Evolutionary conservation across 495 filamentous ascomycete genomes (phyloP), one percentile per base, ranked within the genome.

Genomic region (Aspergillus conjunctus): DNA sequence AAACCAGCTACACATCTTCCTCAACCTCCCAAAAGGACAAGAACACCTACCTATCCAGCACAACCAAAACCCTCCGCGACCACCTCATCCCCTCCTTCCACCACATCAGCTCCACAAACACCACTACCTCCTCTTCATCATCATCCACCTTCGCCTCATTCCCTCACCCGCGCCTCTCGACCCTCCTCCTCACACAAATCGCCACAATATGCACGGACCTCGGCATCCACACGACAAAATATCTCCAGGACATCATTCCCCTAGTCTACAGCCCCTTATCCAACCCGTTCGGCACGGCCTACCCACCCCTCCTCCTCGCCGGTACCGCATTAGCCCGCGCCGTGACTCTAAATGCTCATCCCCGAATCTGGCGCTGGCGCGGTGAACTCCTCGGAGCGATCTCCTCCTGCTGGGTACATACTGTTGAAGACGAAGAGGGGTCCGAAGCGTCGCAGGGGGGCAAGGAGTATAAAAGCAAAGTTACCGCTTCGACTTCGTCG

Each of bases 221-320:
- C 67, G 87, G 84, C 15, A 81, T 95, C 41, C 79, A 87, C 66
- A 77, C 84, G 2, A 87, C 87, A 8, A 90, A 90, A 64, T 88
- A 97, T 68, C 81, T 97, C 15, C 72, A 90, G 79, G 82, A 88
- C 43, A 64, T 93, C 18, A 70, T 95, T 6, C 88, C 90, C 0
- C 71, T 92, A 41, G 66, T 95, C 5, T 85, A 84, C 12, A 73
- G 72, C 39, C 84, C 88, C 9, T 73, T 97, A 18, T 71, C 80
- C 0, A 87, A 89, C 53, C 90, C 91, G 1, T 91, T 96, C 62
- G 86, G 82, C 2, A 79, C 80, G 0, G 79, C 83, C 3, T 72
- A 84, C 51, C 80, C 82, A 0, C 71, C 78, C 3, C 72, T 90
- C 0, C 73, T 95, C 0, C 46, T 76, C 2, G 73, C 81, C 0